Conservation (phyloP, 495 filamentous ascomycete species). For the Talaromyces proteolyticus region DNA sequence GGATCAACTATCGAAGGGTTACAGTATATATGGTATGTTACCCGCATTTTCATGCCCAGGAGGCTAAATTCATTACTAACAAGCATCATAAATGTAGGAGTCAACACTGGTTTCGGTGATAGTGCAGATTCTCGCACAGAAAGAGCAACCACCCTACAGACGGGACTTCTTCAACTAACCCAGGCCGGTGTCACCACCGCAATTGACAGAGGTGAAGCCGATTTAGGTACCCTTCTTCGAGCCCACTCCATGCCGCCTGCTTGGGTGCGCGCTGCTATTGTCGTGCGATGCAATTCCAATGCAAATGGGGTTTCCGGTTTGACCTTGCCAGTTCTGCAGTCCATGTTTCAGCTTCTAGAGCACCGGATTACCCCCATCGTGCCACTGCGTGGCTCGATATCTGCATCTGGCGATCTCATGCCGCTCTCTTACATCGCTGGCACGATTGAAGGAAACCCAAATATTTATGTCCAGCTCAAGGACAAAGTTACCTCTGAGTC, state of each 20-base stretch:
- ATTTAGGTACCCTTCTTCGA: constrained; percentile 13
- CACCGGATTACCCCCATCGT: constrained; percentile 45
- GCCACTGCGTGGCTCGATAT: constrained; percentile 56
- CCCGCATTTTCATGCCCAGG: background rate
- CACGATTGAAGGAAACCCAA: constrained; percentile 51
- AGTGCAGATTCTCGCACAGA: constrained; percentile 49
- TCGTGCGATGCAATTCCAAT: constrained; percentile 50
- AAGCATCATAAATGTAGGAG: constrained; percentile 26
- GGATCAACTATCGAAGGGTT: background rate
- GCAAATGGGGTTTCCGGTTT: constrained; percentile 55
- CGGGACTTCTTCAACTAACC: constrained; percentile 43
- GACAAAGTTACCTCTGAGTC: background rate
- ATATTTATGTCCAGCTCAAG: constrained; percentile 13
- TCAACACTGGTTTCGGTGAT: constrained; percentile 62
- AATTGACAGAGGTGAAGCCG: constrained; percentile 14
- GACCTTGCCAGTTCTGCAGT: constrained; percentile 38
- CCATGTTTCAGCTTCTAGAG: constrained; percentile 38
- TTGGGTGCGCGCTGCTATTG: constrained; percentile 51
- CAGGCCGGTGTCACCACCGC: constrained; percentile 43
- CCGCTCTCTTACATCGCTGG: constrained; percentile 58
- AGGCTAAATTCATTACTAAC: background rate
- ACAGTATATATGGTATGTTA: background rate
- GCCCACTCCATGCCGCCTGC: constrained; percentile 37
- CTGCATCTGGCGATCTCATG: constrained; percentile 56
- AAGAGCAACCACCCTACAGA: constrained; percentile 39